Evolutionary conservation across 768 basidiomycete species (phyloP).

Genomic region (Suillus weaverae): DNA sequence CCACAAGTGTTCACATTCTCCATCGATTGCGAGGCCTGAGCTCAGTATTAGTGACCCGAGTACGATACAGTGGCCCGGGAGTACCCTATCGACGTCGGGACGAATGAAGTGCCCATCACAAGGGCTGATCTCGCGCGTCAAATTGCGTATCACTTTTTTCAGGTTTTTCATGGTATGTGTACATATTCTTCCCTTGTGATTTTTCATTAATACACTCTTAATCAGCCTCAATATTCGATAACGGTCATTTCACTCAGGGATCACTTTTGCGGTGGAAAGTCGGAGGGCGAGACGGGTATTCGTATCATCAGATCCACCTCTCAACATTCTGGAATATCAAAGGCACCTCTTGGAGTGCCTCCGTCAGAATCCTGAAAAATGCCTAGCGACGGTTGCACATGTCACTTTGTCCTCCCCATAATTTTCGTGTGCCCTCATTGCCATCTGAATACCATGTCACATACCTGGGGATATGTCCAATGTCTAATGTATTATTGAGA

Average conservation of each 20-base stretch:
- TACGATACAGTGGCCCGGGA: constrained; percentile 1
- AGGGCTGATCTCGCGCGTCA: constrained; percentile 9
- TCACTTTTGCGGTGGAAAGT: constrained; percentile 8
- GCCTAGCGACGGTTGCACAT: background rate
- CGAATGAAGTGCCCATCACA: background rate
- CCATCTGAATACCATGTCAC: background rate
- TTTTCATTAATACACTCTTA: background rate
- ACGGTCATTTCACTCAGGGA: background rate
- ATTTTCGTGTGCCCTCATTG: background rate
- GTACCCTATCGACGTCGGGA: constrained; percentile 6
- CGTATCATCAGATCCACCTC: constrained; percentile 10
- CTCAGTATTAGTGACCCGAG: constrained; percentile 14
- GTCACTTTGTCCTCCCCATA: background rate
- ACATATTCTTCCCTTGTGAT: background rate
- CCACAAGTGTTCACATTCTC: constrained; percentile 1
- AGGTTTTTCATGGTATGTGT: constrained; percentile 10
- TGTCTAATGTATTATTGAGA: background rate
- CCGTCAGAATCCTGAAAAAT: constrained; percentile 8
- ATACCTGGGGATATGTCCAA: background rate
- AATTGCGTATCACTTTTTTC: constrained; percentile 10
- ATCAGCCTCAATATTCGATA: constrained; percentile 4
- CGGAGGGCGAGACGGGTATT: constrained; percentile 1
- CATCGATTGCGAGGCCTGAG: background rate
- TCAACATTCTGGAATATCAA: constrained; percentile 12
- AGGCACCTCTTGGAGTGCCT: constrained; percentile 9